A percentile compares a stretch with the other conserved stretches of the same genome.
These are phyloP conservation scores for Polytrichum formosum DNA, from an alignment of 225 moss, liverwort and hornwort species.

Conservation along the genomic window DNA sequence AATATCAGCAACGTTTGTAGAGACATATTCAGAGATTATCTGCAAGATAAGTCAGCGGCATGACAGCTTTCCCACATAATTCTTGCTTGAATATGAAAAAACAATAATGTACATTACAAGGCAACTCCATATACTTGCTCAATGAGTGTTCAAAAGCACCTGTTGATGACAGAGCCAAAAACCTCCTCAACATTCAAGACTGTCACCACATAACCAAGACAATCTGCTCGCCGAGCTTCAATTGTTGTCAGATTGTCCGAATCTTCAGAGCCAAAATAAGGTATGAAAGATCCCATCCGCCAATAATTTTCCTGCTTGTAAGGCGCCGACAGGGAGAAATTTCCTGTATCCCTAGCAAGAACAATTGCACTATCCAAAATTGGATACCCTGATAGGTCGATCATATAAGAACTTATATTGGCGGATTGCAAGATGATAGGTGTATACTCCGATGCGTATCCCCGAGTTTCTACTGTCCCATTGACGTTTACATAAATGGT, in stretches of 20 bases:
- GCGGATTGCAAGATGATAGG: constrained; percentile 25
- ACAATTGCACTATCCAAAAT: constrained; percentile 21
- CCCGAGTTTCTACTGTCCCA: neutral
- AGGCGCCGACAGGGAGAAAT: constrained; percentile 41
- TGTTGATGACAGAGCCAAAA: constrained; percentile 23
- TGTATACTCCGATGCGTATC: constrained; percentile 9
- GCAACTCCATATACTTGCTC: too few species aligned
- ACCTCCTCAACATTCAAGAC: constrained; percentile 43
- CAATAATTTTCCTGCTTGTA: constrained; percentile 15
- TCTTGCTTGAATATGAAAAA: constrained; percentile 18
- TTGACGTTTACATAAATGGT: neutral
- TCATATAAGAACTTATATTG: neutral
- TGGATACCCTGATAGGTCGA: constrained; percentile 27
- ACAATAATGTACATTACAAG: too few species aligned
- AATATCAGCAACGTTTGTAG: too few species aligned
- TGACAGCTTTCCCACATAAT: too few species aligned
- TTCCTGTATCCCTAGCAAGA: constrained; percentile 43
- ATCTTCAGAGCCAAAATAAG: constrained; percentile 30
- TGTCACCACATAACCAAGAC: constrained; percentile 44
- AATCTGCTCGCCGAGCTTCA: constrained; percentile 23
- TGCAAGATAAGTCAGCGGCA: too few species aligned
- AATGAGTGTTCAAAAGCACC: constrained; percentile 13
- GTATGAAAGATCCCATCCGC: constrained; percentile 53
- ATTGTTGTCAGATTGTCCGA: constrained; percentile 20
- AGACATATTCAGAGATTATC: too few species aligned